phyloP scores from a whole-genome alignment of 2,329 filamentous ascomycete genomes.

The Metarhizium rileyi region DNA sequence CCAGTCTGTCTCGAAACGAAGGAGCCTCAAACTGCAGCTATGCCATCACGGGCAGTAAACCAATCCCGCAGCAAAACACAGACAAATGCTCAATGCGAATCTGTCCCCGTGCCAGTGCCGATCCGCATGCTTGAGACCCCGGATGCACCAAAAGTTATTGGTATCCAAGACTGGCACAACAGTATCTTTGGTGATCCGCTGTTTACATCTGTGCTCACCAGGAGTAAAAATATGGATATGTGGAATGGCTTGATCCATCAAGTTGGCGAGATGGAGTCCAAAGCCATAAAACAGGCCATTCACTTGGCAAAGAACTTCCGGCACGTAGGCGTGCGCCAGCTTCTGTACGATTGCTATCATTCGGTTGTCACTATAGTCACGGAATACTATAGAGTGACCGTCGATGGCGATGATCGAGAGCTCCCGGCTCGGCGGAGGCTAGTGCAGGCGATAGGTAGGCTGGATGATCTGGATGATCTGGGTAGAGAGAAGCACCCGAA shows the following conservation, averaged over 20 bases:
- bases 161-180: conserved; percentile 47
- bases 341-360: conserved; percentile 51
- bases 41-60: background rate
- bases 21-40: background rate
- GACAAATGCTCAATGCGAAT: background rate
- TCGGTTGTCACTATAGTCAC: conserved; percentile 40
- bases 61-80: background rate
- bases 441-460: conserved; percentile 33
- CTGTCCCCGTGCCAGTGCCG: background rate
- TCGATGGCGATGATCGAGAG: conserved; percentile 39
- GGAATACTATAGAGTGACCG: conserved; percentile 44
- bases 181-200: conserved; percentile 52
- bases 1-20: background rate
- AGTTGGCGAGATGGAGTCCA: background rate
- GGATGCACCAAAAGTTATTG: conserved; percentile 1
- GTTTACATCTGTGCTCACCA: conserved; percentile 39
- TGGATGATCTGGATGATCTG: conserved; percentile 31
- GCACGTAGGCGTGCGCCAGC: conserved; percentile 32
- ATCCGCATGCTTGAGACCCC: background rate
- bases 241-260: conserved; percentile 33
- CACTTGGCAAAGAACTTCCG: background rate
- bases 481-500: conserved; percentile 20
- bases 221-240: conserved; percentile 33
- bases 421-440: conserved; percentile 43
- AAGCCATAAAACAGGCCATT: background rate